Evolutionary conservation across 1,284 basidiomycete genomes (phyloP).

Genomic region (Testicularia cyperi): DNA sequence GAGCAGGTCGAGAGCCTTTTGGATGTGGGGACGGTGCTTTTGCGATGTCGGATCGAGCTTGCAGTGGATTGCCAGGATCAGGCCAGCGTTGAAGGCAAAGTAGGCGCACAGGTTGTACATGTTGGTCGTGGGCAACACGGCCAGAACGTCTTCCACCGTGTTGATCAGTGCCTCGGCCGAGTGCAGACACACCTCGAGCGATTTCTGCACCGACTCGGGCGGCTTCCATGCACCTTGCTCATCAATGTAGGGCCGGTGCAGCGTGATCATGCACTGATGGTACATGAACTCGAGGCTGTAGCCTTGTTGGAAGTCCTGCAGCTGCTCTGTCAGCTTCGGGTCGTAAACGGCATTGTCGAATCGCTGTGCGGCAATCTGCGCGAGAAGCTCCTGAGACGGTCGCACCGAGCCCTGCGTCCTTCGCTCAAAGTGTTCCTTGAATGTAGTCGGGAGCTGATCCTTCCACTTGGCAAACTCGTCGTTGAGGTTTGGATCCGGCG

Average conservation of each 20-base stretch:
- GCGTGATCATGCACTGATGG: conserved; percentile 39
- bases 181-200: conserved; percentile 40
- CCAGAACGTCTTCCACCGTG: conserved; percentile 36
- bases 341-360: conserved; percentile 26
- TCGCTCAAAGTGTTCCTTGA: conserved; percentile 34
- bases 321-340: conserved; percentile 27
- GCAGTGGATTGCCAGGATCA: conserved; percentile 43
- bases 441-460: conserved; percentile 30
- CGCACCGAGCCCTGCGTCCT: conserved; percentile 23
- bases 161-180: conserved; percentile 41
- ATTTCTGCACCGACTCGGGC: conserved; percentile 41
- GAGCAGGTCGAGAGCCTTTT: conserved; percentile 43
- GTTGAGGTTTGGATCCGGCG: conserved; percentile 29
- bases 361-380: conserved; percentile 14
- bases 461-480: conserved; percentile 39
- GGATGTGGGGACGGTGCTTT: conserved; percentile 41
- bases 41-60: conserved; percentile 34
- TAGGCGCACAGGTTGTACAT: conserved; percentile 44
- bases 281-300: conserved; percentile 43
- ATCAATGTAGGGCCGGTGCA: conserved; percentile 48
- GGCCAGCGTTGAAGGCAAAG: conserved; percentile 44
- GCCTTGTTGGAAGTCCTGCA: conserved; percentile 40
- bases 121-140: conserved; percentile 22
- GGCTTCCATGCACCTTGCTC: conserved; percentile 42
- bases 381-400: conserved; percentile 18